Percentiles rank a stretch among this genome's conserved stretches.
These are phyloP conservation scores for Penicillium sp. DNA, from an alignment of 2,329 filamentous ascomycete genomes.

Conservation along the genomic window DNA sequence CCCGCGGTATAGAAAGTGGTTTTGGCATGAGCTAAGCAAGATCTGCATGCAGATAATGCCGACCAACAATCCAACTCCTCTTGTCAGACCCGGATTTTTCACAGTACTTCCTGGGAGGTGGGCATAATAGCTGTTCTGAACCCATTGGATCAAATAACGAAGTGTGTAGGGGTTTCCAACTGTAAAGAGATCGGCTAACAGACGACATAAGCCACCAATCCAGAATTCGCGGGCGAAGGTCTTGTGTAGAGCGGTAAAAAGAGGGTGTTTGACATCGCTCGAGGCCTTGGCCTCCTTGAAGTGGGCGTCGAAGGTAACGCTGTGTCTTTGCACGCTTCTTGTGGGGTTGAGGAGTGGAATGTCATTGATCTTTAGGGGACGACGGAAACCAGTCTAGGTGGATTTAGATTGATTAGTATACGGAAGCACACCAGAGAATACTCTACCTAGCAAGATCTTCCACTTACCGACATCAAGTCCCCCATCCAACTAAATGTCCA, in stretches of 20 bases:
- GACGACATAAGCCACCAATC: not conserved
- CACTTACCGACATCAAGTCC: not conserved
- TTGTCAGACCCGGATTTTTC: not conserved
- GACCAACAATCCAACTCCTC: not conserved
- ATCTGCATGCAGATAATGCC: not conserved
- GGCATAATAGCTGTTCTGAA: not conserved
- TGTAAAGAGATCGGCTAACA: not conserved
- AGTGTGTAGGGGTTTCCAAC: not conserved
- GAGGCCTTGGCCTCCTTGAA: not conserved
- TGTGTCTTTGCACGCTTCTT: not conserved
- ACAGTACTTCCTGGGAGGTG: not conserved
- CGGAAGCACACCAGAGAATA: too few species aligned
- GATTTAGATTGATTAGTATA: not conserved
- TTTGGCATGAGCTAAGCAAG: not conserved
- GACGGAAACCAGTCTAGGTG: not conserved
- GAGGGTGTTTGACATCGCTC: not conserved
- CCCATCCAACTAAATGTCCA: constrained; percentile 1
- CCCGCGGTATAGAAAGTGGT: not conserved
- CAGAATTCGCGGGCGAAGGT: constrained; percentile 1
- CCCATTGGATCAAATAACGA: not conserved
- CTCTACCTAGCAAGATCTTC: not conserved
- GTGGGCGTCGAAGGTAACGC: not conserved
- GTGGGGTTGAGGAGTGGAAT: not conserved
- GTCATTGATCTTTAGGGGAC: not conserved
- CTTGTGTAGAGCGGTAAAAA: not conserved